Evolutionary conservation across 2,329 filamentous ascomycete species (phyloP), one percentile per base, ranked within the genome.

Genomic region (Ceratocystis papillata): DNA sequence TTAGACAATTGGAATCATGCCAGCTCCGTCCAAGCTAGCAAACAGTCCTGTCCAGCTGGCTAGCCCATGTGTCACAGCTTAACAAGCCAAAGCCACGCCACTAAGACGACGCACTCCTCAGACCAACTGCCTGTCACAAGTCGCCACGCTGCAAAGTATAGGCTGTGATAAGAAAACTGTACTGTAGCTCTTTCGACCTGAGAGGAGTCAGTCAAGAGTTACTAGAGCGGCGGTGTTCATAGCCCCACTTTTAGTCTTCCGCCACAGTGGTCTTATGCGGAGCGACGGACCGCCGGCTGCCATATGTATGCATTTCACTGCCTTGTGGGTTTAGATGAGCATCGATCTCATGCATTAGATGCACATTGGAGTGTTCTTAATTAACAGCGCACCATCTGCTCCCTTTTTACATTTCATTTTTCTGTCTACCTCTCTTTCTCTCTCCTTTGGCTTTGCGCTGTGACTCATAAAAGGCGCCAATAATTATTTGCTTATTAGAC

Each of bases 271-370:
- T n/a, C 28, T 59, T 37, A 59, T 37, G 28, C 12, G 15, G 55
- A 59, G 28, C 17, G 5, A 37, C 55, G 17, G 55, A 37, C 55
- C 55, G 55, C 55, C n/a, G 5, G 30, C 55, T 59, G 55, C 55
- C 55, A 59, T 59, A 37, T 37, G 55, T 59, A n/a, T 59, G 28
- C 20, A 59, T 37, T 59, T 59, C 55, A 59, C 55, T 37, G 55
- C 55, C 55, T 59, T 37, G 55, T 37, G 55, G 55, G 55, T 37
- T 59, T 37, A 37, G 55, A 59, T 20, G 6, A 37, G 28, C 55
- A 15, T 59, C 55, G 5, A 59, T 59, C 55, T 37, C 28, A 59
- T 59, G 55, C 55, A 59, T 37, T 37, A n/a, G 17, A 25, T 4
- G 3, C n/a, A 20, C 55, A 37, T 37, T 37, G n/a, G 4, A 59